Base-by-base conservation (phyloP, 805 yeast species). In the Wickerhamiella dianesei region DNA sequence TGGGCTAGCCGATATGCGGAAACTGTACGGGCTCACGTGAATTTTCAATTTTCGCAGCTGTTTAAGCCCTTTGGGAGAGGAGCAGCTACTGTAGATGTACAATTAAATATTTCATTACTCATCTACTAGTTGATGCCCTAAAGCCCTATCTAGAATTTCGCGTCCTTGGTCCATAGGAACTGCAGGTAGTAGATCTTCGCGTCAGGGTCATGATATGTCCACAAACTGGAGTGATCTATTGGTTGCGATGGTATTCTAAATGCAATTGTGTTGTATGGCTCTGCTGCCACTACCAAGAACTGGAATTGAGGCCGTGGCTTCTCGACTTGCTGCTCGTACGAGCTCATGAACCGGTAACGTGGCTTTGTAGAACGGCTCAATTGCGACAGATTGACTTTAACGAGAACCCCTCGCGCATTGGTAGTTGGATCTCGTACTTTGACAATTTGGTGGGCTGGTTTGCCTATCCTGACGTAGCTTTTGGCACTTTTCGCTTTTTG, bases 221-320 rank as follows among this genome's bases (percentile, higher is more conserved):
- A 80, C 19, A 72, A 67, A 9, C 47, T 43, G 14, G 35, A 25
- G 16, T 40, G 43, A 50, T 73, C 77, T 13, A 77, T 67, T 20
- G 77, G 75, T 18, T 59, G 67, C 14, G 76, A 69, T 1, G 94
- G 94, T 12, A 92, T 69, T 49, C 84, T 79, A 48, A 89, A 67
- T 1, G 81, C 82, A 8, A 86, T 69, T 49, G 80, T 85, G 50
- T 86, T 89, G 61, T 85, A 92, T 1, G 96, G 96, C 60, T 86
- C 95, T 2, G 81, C 92, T n/a, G 87, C 79, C 0, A 88, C 64
- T 9, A 88, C 78, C 52, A 92, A 56, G 59, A 79, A 88, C 63
- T 82, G 94, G 62, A 60, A 77, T 8, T 68, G 65, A 37, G 67
- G 63, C 44, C 68, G 65, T 21, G 70, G 67, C 29, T 72, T 66